Base-by-base conservation (phyloP, 805 yeast species). In the Wickerhamomyces bovis region DNA sequence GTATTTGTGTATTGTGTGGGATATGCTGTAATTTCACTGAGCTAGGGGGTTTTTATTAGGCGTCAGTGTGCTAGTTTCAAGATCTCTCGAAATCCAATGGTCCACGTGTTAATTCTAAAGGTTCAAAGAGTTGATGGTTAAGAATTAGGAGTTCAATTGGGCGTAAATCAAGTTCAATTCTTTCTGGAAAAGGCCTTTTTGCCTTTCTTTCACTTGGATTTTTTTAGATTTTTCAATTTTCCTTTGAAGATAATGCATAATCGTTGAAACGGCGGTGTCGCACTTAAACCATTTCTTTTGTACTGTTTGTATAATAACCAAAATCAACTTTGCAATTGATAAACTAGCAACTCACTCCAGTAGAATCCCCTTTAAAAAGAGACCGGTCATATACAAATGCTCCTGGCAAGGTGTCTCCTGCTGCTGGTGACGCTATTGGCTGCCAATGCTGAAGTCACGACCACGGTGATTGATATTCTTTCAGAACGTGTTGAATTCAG, bases 401-500 rank as follows among this genome's bases (percentile, higher is more conserved):
- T 16, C 20, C 11, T 33, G 5, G 36, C 10, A 20, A 33, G 36
- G 36, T 33, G 9, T 10, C 13, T 36, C n/a, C 11, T 36, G 16
- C 25, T 36, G 4, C 19, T 36, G n/a, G 18, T 19, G 25, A 19
- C 23, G 9, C 7, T 36, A 3, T 13, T 36, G 15, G 13, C 19
- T 20, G 23, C 39, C 15, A 36, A 36, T 36, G 23, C 50, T 9
- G 53, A 47, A 38, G 42, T 48, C 11, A 55, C 68, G 28, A 62
- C 64, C 2, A 65, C 86, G 0, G 78, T 88, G 7, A 69, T 88
- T 5, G 95, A 88, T 61, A 60, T 85, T 4, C 68, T 88, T 36
- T 85, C 95, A 0, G 64, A 78, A 8, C 77, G 82, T 53, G 83
- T 77, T 0, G 81, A 84, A 58, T 89, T 79, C 65, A 79, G 88